Percentiles rank a stretch among this genome's conserved stretches.
Evolutionary conservation across 129 eudicot species (phyloP).

Genomic region (Saposhnikovia divaricata): DNA sequence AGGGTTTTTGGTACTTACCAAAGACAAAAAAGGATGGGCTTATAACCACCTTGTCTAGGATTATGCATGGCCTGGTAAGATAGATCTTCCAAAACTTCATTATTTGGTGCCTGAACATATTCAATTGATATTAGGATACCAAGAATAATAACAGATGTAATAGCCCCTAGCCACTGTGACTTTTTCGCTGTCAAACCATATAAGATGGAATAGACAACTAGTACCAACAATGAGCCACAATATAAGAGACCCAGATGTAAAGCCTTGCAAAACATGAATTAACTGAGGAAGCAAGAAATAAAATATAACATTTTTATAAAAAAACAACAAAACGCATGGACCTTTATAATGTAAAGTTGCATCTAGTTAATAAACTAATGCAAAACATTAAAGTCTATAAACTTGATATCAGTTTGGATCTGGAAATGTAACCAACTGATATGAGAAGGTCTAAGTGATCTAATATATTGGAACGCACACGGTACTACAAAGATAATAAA

Average conservation of each 20-base stretch:
- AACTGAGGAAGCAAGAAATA: background rate
- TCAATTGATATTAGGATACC: too few relatives aligned
- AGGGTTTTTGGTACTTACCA: too few relatives aligned
- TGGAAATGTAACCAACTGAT: background rate
- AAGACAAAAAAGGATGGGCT: too few relatives aligned
- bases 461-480: background rate
- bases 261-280: conserved; percentile 49
- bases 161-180: conserved; percentile 91
- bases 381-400: background rate
- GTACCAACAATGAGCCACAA: conserved; percentile 79
- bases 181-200: conserved; percentile 94
- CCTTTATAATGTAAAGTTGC: background rate
- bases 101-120: too few relatives aligned
- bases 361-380: background rate
- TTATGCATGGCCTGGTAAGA: too few relatives aligned
- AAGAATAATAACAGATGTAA: conserved; percentile 89
- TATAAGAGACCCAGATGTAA: conserved; percentile 90
- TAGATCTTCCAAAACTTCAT: too few relatives aligned
- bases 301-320: background rate
- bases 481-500: background rate
- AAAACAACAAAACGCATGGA: background rate
- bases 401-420: background rate
- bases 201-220: conserved; percentile 78
- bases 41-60: too few relatives aligned
- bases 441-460: background rate